Base-by-base conservation (phyloP, 2,329 filamentous ascomycete species). In the Kalmusia sp. region DNA sequence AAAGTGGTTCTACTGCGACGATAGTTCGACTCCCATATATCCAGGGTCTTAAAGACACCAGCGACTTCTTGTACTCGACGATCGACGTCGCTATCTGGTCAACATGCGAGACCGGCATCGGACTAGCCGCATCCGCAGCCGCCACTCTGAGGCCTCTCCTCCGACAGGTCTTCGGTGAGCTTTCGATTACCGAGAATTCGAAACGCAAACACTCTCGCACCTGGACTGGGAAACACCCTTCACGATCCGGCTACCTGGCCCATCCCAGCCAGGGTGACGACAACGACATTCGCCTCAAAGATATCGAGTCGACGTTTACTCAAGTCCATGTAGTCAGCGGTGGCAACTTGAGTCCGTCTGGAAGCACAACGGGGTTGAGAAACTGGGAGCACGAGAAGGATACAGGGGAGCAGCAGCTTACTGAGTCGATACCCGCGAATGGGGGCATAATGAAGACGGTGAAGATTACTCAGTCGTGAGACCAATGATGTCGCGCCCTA, bases 81-180 rank as follows among this genome's bases (percentile, higher is more conserved):
- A 55, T 43, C 22, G 58, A 58, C 39, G 51, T 61, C 22, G 58
- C 58, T n/a, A 60, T 58, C 39, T 60, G 58, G 54, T 57, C 54
- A 4, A 57, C 57, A 17, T 54, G 50, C 50, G 58, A 60, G 39
- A 60, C 58, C 14, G 58, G 58, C 33, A 60, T 60, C 21, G 58
- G 55, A 12, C 47, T 60, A 21, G 57, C 57, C 25, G 43, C 57
- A 28, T 60, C 57, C 9, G 57, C 57, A 22, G 55, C 51, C 25
- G 58, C 58, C 4, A 60, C 58, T 17, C 40, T 60, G 19, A 50
- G 58, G 2, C 58, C 58, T 17, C 44, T 60, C 17, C 58, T 60
- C 24, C 55, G 58, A n/a, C 41, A 54, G 21, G 52, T 58, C 14
- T 43, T 43, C 6, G 51, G 54, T 17, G 58, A 61, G 4, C 43